phyloP scores from a whole-genome alignment of 352 stramenopile species.

The Phytophthora melonis region DNA sequence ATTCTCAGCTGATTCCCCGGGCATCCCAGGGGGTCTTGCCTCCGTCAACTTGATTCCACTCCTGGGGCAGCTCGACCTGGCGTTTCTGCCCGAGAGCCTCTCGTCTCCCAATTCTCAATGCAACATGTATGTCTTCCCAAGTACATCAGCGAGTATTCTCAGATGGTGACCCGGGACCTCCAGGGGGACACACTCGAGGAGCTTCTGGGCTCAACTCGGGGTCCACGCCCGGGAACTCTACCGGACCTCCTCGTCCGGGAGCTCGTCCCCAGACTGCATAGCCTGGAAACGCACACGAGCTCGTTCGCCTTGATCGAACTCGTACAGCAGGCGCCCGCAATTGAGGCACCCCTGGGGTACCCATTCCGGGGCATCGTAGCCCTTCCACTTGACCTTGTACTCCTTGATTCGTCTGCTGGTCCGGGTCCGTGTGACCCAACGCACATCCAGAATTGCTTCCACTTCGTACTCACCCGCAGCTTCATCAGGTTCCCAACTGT shows the following conservation, averaged over 20 bases:
- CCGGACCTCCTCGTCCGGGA: background rate
- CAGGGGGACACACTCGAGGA: background rate
- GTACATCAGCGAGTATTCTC: background rate
- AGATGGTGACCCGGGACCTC: too few relatives aligned
- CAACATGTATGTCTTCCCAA: background rate
- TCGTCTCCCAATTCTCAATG: background rate
- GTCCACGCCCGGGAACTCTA: background rate
- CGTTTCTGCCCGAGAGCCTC: too few relatives aligned
- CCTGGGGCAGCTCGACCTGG: too few relatives aligned
- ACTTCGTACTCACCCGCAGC: constrained; percentile 9
- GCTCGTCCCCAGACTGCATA: constrained; percentile 1
- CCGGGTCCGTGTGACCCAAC: background rate
- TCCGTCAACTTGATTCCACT: too few relatives aligned
- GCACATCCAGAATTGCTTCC: constrained; percentile 5
- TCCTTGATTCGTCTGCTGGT: background rate
- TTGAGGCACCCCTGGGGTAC: background rate
- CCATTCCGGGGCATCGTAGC: background rate
- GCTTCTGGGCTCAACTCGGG: background rate
- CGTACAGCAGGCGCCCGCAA: background rate
- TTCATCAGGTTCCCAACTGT: constrained; percentile 1
- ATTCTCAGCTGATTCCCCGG: too few relatives aligned
- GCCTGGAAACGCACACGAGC: background rate
- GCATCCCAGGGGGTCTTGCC: too few relatives aligned
- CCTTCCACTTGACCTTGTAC: constrained; percentile 10
- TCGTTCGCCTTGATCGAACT: constrained; percentile 1